Conservation (phyloP, 2,329 filamentous ascomycete species). For the Fusarium luffae region DNA sequence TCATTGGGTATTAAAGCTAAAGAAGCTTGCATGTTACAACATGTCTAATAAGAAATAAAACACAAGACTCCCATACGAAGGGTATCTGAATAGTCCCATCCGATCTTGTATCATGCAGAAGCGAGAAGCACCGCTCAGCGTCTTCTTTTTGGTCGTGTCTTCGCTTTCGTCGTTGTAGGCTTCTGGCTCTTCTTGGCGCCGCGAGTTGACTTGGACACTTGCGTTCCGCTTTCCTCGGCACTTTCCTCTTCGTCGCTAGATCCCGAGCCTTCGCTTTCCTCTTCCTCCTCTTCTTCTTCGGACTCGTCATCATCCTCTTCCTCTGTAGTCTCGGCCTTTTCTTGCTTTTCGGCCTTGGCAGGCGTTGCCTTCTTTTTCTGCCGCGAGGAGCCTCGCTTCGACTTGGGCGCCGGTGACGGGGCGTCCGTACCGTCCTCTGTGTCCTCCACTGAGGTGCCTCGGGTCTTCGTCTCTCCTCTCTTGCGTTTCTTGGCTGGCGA, state of each 20-base stretch:
- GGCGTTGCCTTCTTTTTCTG: constrained; percentile 59
- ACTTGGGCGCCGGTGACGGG: constrained; percentile 50
- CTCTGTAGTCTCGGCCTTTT: constrained; percentile 50
- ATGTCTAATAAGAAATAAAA: background rate
- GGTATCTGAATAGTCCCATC: constrained; percentile 19
- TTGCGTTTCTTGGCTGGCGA: constrained; percentile 58
- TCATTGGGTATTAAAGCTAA: background rate
- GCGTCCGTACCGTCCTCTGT: constrained; percentile 59
- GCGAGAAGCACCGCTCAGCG: constrained; percentile 34
- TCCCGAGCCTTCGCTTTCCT: constrained; percentile 49
- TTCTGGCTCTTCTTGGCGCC: constrained; percentile 51
- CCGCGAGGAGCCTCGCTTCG: constrained; percentile 56
- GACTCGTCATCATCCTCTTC: constrained; percentile 52
- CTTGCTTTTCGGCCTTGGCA: constrained; percentile 53
- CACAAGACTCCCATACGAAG: constrained; percentile 14
- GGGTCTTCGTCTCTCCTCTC: constrained; percentile 55
- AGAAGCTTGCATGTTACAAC: background rate
- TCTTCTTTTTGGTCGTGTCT: constrained; percentile 50
- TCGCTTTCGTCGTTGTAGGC: constrained; percentile 32
- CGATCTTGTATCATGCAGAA: background rate
- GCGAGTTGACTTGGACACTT: constrained; percentile 52
- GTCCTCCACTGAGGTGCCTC: constrained; percentile 60
- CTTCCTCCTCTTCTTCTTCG: constrained; percentile 52
- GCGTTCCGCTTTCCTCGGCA: constrained; percentile 52
- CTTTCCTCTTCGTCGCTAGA: constrained; percentile 51